Evolutionary conservation across 164 flowering plant genomes (phyloP).

Genomic region (Aristolochia californica): DNA sequence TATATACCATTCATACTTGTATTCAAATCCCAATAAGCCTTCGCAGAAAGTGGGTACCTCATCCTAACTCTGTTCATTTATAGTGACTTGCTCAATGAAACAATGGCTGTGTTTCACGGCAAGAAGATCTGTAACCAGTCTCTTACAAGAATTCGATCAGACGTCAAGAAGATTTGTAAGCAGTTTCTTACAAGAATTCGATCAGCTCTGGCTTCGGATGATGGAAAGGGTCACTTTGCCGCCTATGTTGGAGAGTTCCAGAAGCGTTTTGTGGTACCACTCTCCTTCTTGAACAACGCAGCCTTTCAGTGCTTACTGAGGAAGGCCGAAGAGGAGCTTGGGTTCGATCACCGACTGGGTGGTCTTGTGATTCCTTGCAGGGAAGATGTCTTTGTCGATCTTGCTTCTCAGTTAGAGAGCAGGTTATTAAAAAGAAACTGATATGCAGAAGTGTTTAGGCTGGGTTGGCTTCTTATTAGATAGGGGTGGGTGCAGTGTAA

Average conservation of each 20-base stretch:
- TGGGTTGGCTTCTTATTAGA: too few relatives aligned
- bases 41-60: too few relatives aligned
- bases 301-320: conserved; percentile 3
- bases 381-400: conserved; percentile 41
- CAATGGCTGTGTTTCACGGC: too few relatives aligned
- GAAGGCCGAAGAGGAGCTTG: conserved; percentile 5
- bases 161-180: too few relatives aligned
- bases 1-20: too few relatives aligned
- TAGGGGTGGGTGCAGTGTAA: too few relatives aligned
- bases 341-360: conserved; percentile 19
- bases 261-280: conserved; percentile 7
- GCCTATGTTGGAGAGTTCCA: conserved; percentile 7
- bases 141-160: too few relatives aligned
- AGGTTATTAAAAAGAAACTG: background rate
- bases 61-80: too few relatives aligned
- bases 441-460: background rate
- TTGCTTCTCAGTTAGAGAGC: conserved; percentile 34
- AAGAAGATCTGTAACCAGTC: too few relatives aligned
- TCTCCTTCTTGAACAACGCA: conserved; percentile 3
- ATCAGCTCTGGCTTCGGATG: background rate
- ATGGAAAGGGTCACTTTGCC: conserved; percentile 8
- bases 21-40: too few relatives aligned
- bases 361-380: conserved; percentile 64
- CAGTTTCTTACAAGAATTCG: background rate
- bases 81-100: too few relatives aligned